phyloP scores from a whole-genome alignment of 2,329 filamentous ascomycete genomes.

The Cordyceps sp. region DNA sequence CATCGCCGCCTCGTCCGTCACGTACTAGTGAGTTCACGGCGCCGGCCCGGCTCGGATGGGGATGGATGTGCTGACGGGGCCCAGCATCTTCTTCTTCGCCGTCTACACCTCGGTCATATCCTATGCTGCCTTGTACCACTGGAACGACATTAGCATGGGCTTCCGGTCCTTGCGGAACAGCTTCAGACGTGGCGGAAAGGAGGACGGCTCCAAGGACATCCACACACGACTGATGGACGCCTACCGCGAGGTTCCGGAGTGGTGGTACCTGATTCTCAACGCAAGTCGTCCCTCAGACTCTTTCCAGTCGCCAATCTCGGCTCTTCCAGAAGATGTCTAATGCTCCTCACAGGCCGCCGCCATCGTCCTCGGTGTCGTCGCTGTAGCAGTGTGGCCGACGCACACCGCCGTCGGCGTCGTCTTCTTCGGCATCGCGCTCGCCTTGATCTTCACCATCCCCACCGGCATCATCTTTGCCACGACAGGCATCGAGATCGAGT shows the following conservation, averaged over 20 bases:
- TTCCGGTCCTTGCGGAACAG: too few relatives aligned
- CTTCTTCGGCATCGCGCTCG: slow-evolving; percentile 24
- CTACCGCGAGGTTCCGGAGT: slow-evolving; percentile 36
- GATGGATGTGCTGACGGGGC: too few relatives aligned
- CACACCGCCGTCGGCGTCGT: slow-evolving; percentile 31
- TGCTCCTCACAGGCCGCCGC: too few relatives aligned
- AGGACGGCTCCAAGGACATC: slow-evolving; percentile 30
- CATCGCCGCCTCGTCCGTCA: slow-evolving; percentile 35
- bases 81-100: slow-evolving; percentile 41
- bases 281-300: too few relatives aligned
- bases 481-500: slow-evolving; percentile 29
- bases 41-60: too few relatives aligned
- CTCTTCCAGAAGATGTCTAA: too few relatives aligned
- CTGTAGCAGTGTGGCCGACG: too few relatives aligned
- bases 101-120: slow-evolving; percentile 34
- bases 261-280: slow-evolving; percentile 44
- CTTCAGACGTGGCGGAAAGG: slow-evolving; percentile 12
- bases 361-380: too few relatives aligned
- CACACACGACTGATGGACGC: slow-evolving; percentile 38
- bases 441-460: slow-evolving; percentile 22
- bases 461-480: slow-evolving; percentile 29
- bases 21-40: too few relatives aligned
- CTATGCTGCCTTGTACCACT: slow-evolving; percentile 34
- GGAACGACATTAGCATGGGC: slow-evolving; percentile 34
- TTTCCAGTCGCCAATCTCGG: too few relatives aligned